These are phyloP conservation scores for Salix udensis DNA, from an alignment of 345 rosid genomes.

Conservation along the genomic window DNA sequence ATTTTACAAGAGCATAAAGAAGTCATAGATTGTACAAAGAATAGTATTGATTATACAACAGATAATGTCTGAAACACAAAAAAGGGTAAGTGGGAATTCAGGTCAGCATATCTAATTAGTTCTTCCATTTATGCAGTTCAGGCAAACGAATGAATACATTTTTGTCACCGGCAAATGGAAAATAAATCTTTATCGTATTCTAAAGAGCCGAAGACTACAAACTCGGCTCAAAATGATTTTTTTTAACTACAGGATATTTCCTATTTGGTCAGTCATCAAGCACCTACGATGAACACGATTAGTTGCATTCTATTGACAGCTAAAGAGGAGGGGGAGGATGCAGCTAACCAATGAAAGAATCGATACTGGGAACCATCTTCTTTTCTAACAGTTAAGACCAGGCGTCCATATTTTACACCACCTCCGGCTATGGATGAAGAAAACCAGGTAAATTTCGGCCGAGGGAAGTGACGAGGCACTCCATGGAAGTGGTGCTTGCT, in stretches of 20 bases:
- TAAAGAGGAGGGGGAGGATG: conserved; percentile 10
- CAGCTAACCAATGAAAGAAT: conserved; percentile 33
- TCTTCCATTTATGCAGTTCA: conserved; percentile 9
- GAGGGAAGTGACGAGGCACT: conserved; percentile 1
- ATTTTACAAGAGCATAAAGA: too few relatives aligned
- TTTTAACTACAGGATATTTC: conserved; percentile 7
- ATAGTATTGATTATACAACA: background rate
- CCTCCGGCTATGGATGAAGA: background rate
- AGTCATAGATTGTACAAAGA: background rate
- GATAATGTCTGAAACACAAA: background rate
- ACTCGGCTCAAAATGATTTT: conserved; percentile 15
- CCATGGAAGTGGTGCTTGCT: conserved; percentile 4
- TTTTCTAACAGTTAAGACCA: background rate
- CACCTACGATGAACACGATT: conserved; percentile 5
- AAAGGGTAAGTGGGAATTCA: background rate
- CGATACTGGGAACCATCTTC: conserved; percentile 13
- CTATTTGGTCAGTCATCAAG: conserved; percentile 4
- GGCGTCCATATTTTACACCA: conserved; percentile 11
- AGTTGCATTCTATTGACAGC: conserved; percentile 2
- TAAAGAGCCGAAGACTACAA: conserved; percentile 23
- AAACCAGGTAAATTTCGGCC: conserved; percentile 1
- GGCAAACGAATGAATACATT: conserved; percentile 19
- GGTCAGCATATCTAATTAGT: conserved; percentile 1
- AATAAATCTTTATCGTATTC: conserved; percentile 7
- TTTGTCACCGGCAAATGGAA: background rate